Evolutionary conservation across 225 moss, liverwort and hornwort genomes (phyloP), one percentile per base, ranked within the genome.

Genomic region (Antitrichia curtipendula): DNA sequence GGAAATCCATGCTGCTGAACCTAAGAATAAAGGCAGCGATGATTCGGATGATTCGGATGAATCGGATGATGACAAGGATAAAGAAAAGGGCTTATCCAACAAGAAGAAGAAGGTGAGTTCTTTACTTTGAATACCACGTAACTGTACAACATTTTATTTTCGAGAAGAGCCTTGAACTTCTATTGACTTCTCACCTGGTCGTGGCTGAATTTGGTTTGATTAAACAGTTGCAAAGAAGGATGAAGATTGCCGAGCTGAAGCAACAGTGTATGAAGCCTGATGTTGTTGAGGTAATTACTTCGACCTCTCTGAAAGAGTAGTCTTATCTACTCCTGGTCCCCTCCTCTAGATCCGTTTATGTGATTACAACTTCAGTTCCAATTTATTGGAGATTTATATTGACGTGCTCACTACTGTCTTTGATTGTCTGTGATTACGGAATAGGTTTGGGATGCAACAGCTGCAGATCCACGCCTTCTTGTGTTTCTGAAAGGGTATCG

Each of bases 381-480:
- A 52, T 72, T 56, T 83, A 50, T 53, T 19, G 13, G 52, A 77
- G 61, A 54, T 60, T 78, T 47, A 36, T 80, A 40, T 62, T 53
- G 24, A 36, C 57, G 59, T 75, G 50, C 78, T 86, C 59, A 84
- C 12, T 54, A 15, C 32, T 82, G 52, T 47, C 68, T 34, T 49
- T 76, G 66, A 47, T 75, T 87, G 65, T 91, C 36, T 81, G 54
- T 91, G 73, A 85, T 74, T 78, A 5, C 50, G 52, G 68, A 69
- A 78, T 86, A 98, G 98, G 98, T 99, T 75, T 99, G 99, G 99
- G 99, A 99, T 92, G 99, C 99, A 79, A 99, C 99, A 73, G 99
- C 99, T 74, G 97, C 97, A 83, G 97, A 99, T 93, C 99, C 99
- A 78, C 96, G 99, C 71, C 95, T 99, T 58, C 92, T 99, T 70